These are phyloP conservation scores for Xylariaceae sp. DNA, from an alignment of 2,329 filamentous ascomycete genomes.

Conservation along the genomic window DNA sequence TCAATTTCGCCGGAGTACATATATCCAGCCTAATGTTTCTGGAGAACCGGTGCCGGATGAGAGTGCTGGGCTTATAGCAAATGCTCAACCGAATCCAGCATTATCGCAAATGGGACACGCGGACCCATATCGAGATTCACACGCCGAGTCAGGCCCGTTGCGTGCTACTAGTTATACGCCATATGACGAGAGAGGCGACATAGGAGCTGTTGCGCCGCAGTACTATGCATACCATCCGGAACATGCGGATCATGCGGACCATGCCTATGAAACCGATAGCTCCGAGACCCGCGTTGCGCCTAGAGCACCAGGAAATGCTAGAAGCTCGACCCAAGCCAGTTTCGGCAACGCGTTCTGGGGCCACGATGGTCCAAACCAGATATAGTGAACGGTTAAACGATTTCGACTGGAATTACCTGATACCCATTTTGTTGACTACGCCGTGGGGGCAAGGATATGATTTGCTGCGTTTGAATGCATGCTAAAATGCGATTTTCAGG, in stretches of 20 bases:
- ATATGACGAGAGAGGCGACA: slow-evolving; percentile 26
- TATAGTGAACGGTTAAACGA: neutral
- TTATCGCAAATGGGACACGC: slow-evolving; percentile 14
- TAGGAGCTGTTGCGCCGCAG: slow-evolving; percentile 18
- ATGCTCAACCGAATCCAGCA: slow-evolving; percentile 33
- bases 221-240: slow-evolving; percentile 18
- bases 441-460: neutral
- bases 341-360: slow-evolving; percentile 19
- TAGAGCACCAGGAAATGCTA: slow-evolving; percentile 1
- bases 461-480: slow-evolving; percentile 4
- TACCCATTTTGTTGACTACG: neutral
- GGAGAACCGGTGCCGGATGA: slow-evolving; percentile 32
- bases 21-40: slow-evolving; percentile 23
- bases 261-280: slow-evolving; percentile 8
- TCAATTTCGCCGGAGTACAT: slow-evolving; percentile 35
- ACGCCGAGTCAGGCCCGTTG: neutral
- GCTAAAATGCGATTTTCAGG: slow-evolving; percentile 1
- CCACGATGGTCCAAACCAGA: slow-evolving; percentile 4
- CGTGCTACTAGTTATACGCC: slow-evolving; percentile 12
- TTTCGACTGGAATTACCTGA: neutral
- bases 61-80: slow-evolving; percentile 40
- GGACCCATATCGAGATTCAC: slow-evolving; percentile 22
- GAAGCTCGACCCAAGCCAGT: slow-evolving; percentile 13
- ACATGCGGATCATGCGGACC: slow-evolving; percentile 11
- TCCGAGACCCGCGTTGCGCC: neutral